These are phyloP conservation scores for Yamadazyma conglobata DNA, from an alignment of 1,139 yeast genomes.

Conservation along the genomic window DNA sequence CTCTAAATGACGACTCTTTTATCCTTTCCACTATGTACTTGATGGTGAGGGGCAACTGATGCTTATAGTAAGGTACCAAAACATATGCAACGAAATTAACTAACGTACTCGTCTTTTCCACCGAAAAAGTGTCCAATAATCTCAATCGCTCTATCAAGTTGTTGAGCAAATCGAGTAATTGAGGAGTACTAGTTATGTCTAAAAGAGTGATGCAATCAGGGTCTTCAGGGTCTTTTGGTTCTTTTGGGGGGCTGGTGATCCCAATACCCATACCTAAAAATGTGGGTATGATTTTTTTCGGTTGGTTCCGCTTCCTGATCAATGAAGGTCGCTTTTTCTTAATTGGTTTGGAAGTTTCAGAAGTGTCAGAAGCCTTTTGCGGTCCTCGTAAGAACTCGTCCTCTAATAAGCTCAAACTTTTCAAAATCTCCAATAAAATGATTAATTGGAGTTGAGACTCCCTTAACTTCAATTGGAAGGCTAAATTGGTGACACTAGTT, in stretches of 20 bases:
- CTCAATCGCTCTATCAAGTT: conserved; percentile 51
- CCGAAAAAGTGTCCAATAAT: conserved; percentile 51
- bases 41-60: conserved; percentile 45
- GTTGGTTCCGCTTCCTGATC: conserved; percentile 31
- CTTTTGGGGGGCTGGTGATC: neutral
- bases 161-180: conserved; percentile 26
- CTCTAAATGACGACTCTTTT: conserved; percentile 45
- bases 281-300: conserved; percentile 35
- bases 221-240: no score
- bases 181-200: no score
- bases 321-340: conserved; percentile 26
- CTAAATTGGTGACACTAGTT: conserved; percentile 14
- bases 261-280: conserved; percentile 40
- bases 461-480: conserved; percentile 49
- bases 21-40: conserved; percentile 47
- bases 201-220: neutral
- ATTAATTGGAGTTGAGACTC: conserved; percentile 69
- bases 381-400: conserved; percentile 20
- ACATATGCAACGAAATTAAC: conserved; percentile 54
- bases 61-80: conserved; percentile 51
- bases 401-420: conserved; percentile 24
- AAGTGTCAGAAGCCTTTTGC: conserved; percentile 1
- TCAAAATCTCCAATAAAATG: conserved; percentile 47
- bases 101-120: conserved; percentile 27
- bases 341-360: conserved; percentile 14